A percentile compares a stretch with the other conserved stretches of the same genome.
phyloP scores from a whole-genome alignment of 2,329 filamentous ascomycete species.

The Corniculantispora saksenae region DNA sequence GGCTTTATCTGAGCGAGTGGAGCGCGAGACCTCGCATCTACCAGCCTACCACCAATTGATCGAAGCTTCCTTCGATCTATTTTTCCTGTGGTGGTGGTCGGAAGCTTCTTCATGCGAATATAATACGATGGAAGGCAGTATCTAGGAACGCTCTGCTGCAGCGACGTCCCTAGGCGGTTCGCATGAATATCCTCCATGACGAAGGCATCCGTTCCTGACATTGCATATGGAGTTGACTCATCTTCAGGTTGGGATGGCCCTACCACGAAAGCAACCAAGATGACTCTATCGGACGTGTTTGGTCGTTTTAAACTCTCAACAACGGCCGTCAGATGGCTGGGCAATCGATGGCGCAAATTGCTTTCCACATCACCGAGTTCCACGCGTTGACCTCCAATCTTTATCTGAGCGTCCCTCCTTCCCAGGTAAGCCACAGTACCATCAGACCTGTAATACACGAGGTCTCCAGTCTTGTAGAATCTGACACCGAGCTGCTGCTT shows the following conservation, averaged over 20 bases:
- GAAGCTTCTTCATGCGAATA: too few relatives aligned
- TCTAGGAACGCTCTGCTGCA: too few relatives aligned
- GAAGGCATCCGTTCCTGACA: too few relatives aligned
- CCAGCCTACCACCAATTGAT: too few relatives aligned
- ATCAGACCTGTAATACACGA: slow-evolving; percentile 44
- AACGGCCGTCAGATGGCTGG: not conserved
- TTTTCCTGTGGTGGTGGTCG: too few relatives aligned
- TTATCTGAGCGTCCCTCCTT: slow-evolving; percentile 60
- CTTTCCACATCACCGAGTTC: slow-evolving; percentile 42
- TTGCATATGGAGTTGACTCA: too few relatives aligned
- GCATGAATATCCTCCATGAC: too few relatives aligned
- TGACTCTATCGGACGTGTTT: not conserved
- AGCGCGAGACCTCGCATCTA: not conserved
- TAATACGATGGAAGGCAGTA: too few relatives aligned
- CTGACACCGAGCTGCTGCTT: not conserved
- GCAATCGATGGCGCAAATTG: not conserved
- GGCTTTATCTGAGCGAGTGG: too few relatives aligned
- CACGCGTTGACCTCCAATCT: slow-evolving; percentile 59
- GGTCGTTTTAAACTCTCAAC: not conserved
- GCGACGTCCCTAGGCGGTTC: too few relatives aligned
- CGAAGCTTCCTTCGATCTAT: not conserved
- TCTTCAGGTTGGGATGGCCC: not conserved
- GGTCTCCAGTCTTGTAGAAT: slow-evolving; percentile 52
- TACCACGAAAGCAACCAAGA: not conserved
- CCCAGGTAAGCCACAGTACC: slow-evolving; percentile 47